These are phyloP conservation scores for Mitragyna speciosa DNA, from an alignment of 257 asterid species.

Conservation along the genomic window DNA sequence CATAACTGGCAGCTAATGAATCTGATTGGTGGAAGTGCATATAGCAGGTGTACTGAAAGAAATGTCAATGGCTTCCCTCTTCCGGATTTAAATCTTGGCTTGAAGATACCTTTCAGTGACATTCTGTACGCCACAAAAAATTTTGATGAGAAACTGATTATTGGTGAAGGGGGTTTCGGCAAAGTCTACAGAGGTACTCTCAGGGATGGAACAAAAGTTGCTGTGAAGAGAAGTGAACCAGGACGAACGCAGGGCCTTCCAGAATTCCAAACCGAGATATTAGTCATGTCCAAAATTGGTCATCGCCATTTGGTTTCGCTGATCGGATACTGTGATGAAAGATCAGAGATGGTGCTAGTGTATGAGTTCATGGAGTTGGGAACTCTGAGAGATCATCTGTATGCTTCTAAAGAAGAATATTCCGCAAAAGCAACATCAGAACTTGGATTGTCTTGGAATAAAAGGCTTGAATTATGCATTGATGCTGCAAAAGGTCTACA, in stretches of 20 bases:
- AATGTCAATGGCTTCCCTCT: slow-evolving; percentile 26
- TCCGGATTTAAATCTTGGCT: slow-evolving; percentile 43
- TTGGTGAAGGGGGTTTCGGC: slow-evolving; percentile 72
- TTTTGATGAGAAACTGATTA: slow-evolving; percentile 33
- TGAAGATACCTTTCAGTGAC: slow-evolving; percentile 41
- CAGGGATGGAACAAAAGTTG: slow-evolving; percentile 49
- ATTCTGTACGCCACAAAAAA: slow-evolving; percentile 47
- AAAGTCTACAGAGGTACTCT: slow-evolving; percentile 54
- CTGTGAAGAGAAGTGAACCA: slow-evolving; percentile 61
- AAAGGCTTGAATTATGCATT: slow-evolving; percentile 49
- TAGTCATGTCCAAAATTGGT: slow-evolving; percentile 48
- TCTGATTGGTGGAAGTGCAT: slow-evolving; percentile 29
- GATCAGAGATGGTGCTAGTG: slow-evolving; percentile 54
- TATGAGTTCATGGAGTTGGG: slow-evolving; percentile 71
- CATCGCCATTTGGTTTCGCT: slow-evolving; percentile 60
- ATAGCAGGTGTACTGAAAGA: slow-evolving; percentile 29
- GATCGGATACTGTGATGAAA: slow-evolving; percentile 60
- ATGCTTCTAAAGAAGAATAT: slow-evolving; percentile 13
- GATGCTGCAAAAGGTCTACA: slow-evolving; percentile 57
- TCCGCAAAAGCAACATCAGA: background rate
- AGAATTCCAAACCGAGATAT: slow-evolving; percentile 61
- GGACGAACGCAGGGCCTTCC: slow-evolving; percentile 51
- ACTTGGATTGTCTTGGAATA: slow-evolving; percentile 41
- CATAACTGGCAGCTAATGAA: slow-evolving; percentile 26
- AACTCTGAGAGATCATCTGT: slow-evolving; percentile 55